Conservation (phyloP, 208 protist genomes). For the Leishmania mexicana region DNA sequence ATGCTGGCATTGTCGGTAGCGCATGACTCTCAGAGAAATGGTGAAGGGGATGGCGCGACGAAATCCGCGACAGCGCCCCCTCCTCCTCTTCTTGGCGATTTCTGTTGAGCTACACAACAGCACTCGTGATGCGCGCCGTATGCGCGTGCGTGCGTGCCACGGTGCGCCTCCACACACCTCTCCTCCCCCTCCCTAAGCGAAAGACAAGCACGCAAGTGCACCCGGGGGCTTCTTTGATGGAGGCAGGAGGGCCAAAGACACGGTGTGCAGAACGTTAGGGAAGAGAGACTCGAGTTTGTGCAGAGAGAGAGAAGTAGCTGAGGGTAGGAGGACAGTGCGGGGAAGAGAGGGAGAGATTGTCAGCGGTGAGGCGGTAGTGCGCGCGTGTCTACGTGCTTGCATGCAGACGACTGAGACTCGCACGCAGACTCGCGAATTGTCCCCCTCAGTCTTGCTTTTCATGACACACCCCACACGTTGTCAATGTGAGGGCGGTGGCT, state of each 20-base stretch:
- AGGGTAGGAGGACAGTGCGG: neutral
- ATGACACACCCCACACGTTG: neutral
- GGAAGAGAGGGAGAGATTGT: neutral
- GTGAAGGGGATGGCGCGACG: neutral
- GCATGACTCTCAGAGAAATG: conserved; percentile 28
- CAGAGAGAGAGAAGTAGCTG: neutral
- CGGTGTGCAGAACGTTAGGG: neutral
- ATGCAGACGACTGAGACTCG: neutral
- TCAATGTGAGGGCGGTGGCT: neutral
- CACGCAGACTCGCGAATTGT: neutral
- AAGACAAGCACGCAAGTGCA: neutral
- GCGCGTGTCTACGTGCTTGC: neutral
- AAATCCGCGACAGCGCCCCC: neutral
- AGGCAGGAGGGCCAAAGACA: neutral
- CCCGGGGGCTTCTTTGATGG: neutral
- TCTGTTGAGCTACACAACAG: neutral
- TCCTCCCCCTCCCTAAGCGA: too few relatives aligned
- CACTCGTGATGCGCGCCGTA: neutral
- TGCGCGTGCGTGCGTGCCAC: neutral
- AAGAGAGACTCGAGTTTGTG: neutral
- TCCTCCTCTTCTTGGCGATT: neutral
- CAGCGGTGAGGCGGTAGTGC: neutral
- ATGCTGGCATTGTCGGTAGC: conserved; percentile 48
- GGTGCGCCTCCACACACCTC: neutral
- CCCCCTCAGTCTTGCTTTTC: neutral